Evolutionary conservation across 495 filamentous ascomycete genomes (phyloP).

Genomic region (Aspergillus affinis): DNA sequence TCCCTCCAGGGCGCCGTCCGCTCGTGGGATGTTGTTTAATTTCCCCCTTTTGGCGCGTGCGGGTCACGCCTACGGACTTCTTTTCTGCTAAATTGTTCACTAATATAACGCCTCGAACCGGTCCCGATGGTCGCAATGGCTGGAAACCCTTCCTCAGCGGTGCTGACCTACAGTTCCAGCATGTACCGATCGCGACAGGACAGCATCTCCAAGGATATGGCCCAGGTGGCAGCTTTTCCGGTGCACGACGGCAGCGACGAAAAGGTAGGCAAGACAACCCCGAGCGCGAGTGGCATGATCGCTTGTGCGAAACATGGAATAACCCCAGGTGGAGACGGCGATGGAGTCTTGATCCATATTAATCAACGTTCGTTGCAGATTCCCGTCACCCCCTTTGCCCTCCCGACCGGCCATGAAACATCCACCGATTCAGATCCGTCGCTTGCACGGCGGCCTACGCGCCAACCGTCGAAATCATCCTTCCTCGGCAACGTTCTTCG

Average conservation of each 20-base stretch:
- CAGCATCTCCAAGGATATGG: neutral
- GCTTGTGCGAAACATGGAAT: neutral
- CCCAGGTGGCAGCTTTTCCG: neutral
- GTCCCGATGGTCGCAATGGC: neutral
- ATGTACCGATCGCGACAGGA: neutral
- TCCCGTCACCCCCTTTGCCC: neutral
- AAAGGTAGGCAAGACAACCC: neutral
- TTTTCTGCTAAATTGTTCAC: neutral
- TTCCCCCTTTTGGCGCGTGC: neutral
- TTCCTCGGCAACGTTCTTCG: neutral
- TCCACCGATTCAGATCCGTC: neutral
- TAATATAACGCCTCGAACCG: too few relatives aligned
- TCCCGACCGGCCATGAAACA: neutral
- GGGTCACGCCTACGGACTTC: neutral
- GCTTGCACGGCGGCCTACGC: too few relatives aligned
- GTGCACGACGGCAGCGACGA: neutral
- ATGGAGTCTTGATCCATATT: neutral
- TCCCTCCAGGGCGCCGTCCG: neutral
- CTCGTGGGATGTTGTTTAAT: neutral
- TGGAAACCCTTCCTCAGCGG: neutral
- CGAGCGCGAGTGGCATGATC: neutral
- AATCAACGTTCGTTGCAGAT: neutral
- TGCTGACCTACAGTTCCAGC: neutral
- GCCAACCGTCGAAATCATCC: neutral
- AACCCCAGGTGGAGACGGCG: neutral